Conservation (phyloP, 2,329 filamentous ascomycete species). For the Didymella glomerata region DNA sequence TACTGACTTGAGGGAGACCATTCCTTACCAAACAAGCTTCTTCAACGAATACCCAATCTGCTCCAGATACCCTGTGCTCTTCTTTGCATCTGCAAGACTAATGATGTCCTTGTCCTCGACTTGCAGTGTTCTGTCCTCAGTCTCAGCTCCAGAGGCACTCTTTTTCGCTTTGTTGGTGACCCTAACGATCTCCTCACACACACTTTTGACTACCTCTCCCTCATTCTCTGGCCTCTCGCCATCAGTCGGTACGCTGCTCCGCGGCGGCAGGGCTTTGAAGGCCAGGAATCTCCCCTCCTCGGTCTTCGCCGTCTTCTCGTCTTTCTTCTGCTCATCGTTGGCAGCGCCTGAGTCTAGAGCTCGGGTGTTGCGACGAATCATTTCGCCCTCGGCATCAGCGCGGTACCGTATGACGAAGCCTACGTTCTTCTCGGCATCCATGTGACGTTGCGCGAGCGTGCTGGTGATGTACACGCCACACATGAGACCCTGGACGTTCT, state of each 20-base stretch:
- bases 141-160: slow-evolving; percentile 30
- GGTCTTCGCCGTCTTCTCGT: slow-evolving; percentile 31
- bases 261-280: slow-evolving; percentile 64
- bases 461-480: slow-evolving; percentile 91
- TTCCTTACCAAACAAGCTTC: slow-evolving; percentile 80
- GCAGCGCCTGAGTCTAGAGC: slow-evolving; percentile 67
- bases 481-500: slow-evolving; percentile 75
- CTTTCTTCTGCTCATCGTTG: slow-evolving; percentile 25
- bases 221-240: slow-evolving; percentile 54
- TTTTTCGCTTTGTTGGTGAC: slow-evolving; percentile 64
- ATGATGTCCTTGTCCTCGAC: slow-evolving; percentile 76
- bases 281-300: slow-evolving; percentile 56
- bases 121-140: slow-evolving; percentile 42
- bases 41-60: slow-evolving; percentile 89
- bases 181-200: slow-evolving; percentile 80
- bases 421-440: slow-evolving; percentile 80
- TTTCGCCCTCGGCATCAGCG: slow-evolving; percentile 72
- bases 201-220: slow-evolving; percentile 65
- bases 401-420: slow-evolving; percentile 83
- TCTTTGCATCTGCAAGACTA: slow-evolving; percentile 82
- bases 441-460: slow-evolving; percentile 78
- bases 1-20: background rate
- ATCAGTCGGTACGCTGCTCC: slow-evolving; percentile 49
- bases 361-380: slow-evolving; percentile 84
- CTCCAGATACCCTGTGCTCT: slow-evolving; percentile 85